phyloP scores from a whole-genome alignment of 805 yeast species.

The Candida nanaspora region DNA sequence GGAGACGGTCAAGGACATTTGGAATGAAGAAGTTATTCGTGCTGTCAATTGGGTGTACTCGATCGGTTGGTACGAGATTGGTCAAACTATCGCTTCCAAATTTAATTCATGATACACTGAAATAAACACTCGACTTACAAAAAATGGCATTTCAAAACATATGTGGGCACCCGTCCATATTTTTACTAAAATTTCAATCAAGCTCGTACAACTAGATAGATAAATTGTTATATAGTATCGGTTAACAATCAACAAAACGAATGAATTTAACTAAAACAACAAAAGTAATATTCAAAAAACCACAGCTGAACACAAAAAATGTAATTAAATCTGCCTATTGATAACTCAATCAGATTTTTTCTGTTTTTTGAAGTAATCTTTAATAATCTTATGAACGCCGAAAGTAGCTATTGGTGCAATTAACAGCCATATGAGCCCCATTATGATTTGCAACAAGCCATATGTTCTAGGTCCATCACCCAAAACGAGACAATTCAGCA shows the following conservation, averaged over 20 bases:
- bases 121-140: no score
- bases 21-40: slow-evolving; percentile 68
- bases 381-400: not conserved
- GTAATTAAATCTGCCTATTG: no score
- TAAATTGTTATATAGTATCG: no score
- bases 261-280: no score
- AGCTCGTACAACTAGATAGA: no score
- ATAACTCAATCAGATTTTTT: slow-evolving; percentile 2
- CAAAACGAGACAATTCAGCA: slow-evolving; percentile 56
- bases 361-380: slow-evolving; percentile 29
- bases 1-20: slow-evolving; percentile 68
- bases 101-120: slow-evolving; percentile 7
- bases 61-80: slow-evolving; percentile 5
- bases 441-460: slow-evolving; percentile 42
- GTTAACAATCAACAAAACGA: no score
- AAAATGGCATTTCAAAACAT: no score
- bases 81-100: slow-evolving; percentile 7
- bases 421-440: slow-evolving; percentile 43
- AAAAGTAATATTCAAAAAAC: no score
- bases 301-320: no score
- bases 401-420: slow-evolving; percentile 24
- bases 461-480: slow-evolving; percentile 65
- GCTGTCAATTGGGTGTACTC: slow-evolving; percentile 57
- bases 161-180: no score
- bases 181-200: no score